phyloP scores from a whole-genome alignment of 2,329 filamentous ascomycete species.

The Apiospora malaysiana region DNA sequence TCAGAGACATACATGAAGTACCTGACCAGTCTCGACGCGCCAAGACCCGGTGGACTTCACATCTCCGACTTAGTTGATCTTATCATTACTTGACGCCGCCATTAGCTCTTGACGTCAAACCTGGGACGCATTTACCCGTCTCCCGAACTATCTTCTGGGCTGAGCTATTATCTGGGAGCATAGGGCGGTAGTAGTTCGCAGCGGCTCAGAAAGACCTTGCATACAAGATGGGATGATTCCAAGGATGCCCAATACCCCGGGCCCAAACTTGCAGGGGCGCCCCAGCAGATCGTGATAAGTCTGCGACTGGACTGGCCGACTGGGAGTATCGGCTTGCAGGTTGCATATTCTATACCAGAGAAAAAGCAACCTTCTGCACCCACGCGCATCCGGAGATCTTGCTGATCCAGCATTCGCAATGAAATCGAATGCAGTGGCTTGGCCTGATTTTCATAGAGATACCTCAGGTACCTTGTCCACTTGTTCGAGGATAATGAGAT shows the following conservation, averaged over 20 bases:
- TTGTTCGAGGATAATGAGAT: not conserved
- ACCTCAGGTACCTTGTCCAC: not conserved
- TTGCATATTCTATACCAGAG: not conserved
- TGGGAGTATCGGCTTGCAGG: not conserved
- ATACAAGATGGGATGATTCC: not conserved
- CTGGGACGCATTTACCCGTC: not conserved
- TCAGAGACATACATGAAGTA: not conserved
- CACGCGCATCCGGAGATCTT: not conserved
- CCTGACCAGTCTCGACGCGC: not conserved
- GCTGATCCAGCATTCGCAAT: not conserved
- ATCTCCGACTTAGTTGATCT: not conserved
- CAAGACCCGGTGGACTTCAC: not conserved
- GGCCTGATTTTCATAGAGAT: not conserved
- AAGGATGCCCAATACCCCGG: not conserved
- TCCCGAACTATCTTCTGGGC: not conserved
- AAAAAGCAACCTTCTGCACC: not conserved
- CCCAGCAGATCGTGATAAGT: not conserved
- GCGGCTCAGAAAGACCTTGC: not conserved
- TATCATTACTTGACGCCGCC: not conserved
- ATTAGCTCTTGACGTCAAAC: not conserved
- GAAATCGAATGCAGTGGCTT: not conserved
- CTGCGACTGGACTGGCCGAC: not conserved
- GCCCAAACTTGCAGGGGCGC: not conserved
- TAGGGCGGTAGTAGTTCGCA: not conserved
- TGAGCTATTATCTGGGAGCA: not conserved